These are phyloP conservation scores for Friedmanniomyces simplex DNA, from an alignment of 495 filamentous ascomycete species.

Conservation along the genomic window DNA sequence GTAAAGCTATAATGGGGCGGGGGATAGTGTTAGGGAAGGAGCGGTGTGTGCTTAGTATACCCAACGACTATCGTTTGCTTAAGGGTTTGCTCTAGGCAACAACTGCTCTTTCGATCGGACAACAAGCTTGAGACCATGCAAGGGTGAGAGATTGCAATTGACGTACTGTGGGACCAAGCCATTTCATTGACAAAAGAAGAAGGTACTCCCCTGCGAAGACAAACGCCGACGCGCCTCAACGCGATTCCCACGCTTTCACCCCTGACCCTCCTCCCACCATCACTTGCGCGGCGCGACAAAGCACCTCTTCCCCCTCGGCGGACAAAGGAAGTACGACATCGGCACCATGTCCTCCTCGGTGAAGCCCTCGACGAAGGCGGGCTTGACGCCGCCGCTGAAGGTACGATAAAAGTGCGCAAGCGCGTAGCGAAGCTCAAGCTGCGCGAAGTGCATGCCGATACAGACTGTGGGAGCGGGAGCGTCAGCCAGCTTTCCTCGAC, in stretches of 20 bases:
- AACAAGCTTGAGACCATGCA: not conserved
- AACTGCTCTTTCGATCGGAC: not conserved
- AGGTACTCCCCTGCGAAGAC: not conserved
- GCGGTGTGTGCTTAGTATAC: too few species aligned
- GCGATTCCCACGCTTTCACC: not conserved
- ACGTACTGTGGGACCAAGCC: too few species aligned
- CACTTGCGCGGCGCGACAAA: not conserved
- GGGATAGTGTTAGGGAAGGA: too few species aligned
- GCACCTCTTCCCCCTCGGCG: slow-evolving; percentile 21
- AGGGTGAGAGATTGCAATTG: not conserved
- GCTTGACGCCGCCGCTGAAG: slow-evolving; percentile 2
- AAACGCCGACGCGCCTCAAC: not conserved
- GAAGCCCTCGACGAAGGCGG: not conserved
- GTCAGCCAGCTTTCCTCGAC: not conserved
- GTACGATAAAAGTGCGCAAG: slow-evolving; percentile 2
- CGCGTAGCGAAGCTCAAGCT: slow-evolving; percentile 16
- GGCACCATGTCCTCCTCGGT: slow-evolving; percentile 17
- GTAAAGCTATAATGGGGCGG: too few species aligned
- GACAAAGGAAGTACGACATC: slow-evolving; percentile 21
- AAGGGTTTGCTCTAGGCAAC: not conserved
- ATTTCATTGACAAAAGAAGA: too few species aligned
- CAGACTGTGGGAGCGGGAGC: slow-evolving; percentile 14
- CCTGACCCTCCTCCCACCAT: not conserved
- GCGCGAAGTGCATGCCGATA: slow-evolving; percentile 17
- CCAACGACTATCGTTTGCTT: not conserved